Conservation (phyloP, 768 basidiomycete genomes). For the Suillus fuscotomentosus region DNA sequence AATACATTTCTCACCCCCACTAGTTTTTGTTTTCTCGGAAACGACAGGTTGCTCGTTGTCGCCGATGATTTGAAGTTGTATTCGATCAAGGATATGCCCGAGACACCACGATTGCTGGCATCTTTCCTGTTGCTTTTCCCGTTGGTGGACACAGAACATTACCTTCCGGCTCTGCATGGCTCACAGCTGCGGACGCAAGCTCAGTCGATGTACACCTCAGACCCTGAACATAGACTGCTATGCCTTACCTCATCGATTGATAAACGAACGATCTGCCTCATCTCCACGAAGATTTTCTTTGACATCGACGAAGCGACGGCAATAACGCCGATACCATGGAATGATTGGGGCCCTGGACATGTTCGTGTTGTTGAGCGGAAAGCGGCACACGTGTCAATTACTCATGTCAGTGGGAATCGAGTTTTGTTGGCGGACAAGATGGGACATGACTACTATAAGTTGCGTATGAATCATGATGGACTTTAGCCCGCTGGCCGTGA, state of each 20-base stretch:
- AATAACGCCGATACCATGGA: background rate
- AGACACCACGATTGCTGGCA: background rate
- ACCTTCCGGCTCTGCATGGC: background rate
- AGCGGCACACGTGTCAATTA: no score
- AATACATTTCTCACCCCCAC: rapidly evolving
- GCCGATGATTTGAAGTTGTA: background rate
- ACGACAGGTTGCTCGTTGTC: background rate
- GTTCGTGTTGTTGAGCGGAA: background rate
- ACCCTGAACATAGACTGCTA: background rate
- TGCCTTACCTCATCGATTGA: background rate
- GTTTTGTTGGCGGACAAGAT: background rate
- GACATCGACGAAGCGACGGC: background rate
- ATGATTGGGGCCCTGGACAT: background rate
- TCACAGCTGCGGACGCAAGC: background rate
- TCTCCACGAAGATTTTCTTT: background rate
- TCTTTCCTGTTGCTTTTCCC: background rate
- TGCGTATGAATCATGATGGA: background rate
- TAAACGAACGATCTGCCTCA: background rate
- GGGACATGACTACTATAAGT: background rate
- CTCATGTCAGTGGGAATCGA: background rate
- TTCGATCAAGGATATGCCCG: background rate
- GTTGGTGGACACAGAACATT: background rate
- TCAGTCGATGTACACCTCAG: background rate
- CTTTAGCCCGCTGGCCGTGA: background rate
- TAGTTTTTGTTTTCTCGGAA: background rate